A percentile compares a stretch with the other conserved stretches of the same genome.
phyloP scores from a whole-genome alignment of 768 basidiomycete species.

The Macrolepiota albuminosa region DNA sequence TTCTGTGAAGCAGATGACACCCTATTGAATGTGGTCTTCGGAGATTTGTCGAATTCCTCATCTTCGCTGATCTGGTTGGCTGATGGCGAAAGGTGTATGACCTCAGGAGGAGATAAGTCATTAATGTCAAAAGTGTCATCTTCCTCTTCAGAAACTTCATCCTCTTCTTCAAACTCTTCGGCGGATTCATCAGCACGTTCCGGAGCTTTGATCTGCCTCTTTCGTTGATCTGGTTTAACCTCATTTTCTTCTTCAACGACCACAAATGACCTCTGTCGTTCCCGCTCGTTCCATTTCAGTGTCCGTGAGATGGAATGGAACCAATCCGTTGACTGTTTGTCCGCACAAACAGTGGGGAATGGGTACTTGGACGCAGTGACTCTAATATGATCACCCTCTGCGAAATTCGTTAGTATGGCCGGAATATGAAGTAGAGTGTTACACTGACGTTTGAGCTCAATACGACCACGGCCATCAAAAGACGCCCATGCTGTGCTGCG shows the following conservation, averaged over 20 bases:
- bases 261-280: conserved; percentile 97
- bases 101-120: conserved; percentile 69
- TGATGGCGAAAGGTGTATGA: conserved; percentile 11
- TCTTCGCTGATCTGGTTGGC: conserved; percentile 13
- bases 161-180: conserved; percentile 36
- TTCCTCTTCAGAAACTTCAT: conserved; percentile 46
- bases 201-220: conserved; percentile 5
- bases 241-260: conserved; percentile 93
- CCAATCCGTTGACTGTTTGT: conserved; percentile 98
- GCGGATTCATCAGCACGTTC: conserved; percentile 15
- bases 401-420: conserved; percentile 1
- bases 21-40: conserved; percentile 23
- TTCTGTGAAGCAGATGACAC: conserved; percentile 28
- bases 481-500: conserved; percentile 98
- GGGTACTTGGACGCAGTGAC: conserved; percentile 96
- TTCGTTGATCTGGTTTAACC: conserved; percentile 29
- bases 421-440: conserved; percentile 1
- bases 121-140: conserved; percentile 85
- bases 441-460: conserved; percentile 88
- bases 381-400: conserved; percentile 99
- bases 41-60: conserved; percentile 20
- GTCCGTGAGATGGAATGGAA: conserved; percentile 96
- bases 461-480: conserved; percentile 94
- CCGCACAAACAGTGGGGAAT: conserved; percentile 97
- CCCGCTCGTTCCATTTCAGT: conserved; percentile 98